phyloP scores from a whole-genome alignment of 2,329 filamentous ascomycete genomes.

The Xylariaceae sp. region DNA sequence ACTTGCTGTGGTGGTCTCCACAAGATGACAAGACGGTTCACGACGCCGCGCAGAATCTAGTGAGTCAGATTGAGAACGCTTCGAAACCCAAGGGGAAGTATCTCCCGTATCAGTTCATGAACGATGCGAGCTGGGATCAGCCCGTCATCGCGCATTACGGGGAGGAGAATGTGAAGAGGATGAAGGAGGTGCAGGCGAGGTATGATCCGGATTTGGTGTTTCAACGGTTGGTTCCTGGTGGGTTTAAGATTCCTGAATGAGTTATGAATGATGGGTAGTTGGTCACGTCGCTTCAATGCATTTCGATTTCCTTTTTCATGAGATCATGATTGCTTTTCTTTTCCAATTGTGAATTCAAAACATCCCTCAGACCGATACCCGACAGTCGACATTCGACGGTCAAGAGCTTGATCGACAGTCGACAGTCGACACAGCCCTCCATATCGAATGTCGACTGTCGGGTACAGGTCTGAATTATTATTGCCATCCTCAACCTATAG shows the following conservation, averaged over 20 bases:
- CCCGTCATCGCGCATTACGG: constrained; percentile 10
- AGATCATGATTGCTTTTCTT: no score
- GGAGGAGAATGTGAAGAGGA: neutral
- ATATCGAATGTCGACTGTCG: no score
- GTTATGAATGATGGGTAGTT: no score
- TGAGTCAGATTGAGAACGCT: neutral
- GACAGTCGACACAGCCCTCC: no score
- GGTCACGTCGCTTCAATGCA: no score
- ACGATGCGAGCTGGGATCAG: constrained; percentile 10
- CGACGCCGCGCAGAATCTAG: neutral
- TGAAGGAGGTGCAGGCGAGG: constrained; percentile 1
- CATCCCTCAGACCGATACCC: no score
- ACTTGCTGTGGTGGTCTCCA: neutral
- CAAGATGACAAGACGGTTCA: neutral
- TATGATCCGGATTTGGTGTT: constrained; percentile 11
- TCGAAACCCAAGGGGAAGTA: neutral
- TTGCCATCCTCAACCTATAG: no score
- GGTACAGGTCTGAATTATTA: no score
- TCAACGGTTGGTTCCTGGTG: constrained; percentile 4
- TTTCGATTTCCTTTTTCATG: no score
- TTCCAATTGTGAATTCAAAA: no score
- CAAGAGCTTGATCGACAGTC: no score
- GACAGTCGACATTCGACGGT: no score
- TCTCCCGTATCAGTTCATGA: constrained; percentile 8
- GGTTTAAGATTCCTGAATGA: constrained; percentile 2